These are phyloP conservation scores for Tylopilus plumbeoviolaceoides DNA, from an alignment of 768 basidiomycete genomes.

Conservation along the genomic window DNA sequence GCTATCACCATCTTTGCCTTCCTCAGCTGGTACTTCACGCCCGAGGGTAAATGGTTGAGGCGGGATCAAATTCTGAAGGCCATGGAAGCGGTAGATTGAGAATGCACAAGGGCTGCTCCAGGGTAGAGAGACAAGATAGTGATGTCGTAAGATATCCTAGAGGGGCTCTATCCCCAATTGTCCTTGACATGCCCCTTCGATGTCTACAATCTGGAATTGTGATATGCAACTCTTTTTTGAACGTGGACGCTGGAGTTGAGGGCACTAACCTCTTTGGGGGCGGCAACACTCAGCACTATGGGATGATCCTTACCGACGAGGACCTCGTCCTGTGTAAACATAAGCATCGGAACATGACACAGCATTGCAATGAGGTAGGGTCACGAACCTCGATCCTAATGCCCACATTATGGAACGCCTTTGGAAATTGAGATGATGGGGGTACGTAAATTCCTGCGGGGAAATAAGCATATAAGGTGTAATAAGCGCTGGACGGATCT, in stretches of 20 bases:
- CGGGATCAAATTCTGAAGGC: conserved; percentile 55
- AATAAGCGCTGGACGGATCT: conserved; percentile 9
- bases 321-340: conserved; percentile 57
- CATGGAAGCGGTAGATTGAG: conserved; percentile 29
- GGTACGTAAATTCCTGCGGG: conserved; percentile 82
- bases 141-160: conserved; percentile 21
- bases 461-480: conserved; percentile 3
- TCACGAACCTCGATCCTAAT: conserved; percentile 79
- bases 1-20: conserved; percentile 75
- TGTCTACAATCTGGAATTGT: conserved; percentile 52
- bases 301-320: conserved; percentile 60
- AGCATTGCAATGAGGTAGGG: background rate
- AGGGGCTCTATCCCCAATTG: conserved; percentile 58
- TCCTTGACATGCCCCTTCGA: conserved; percentile 80
- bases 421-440: conserved; percentile 71
- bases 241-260: background rate
- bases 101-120: background rate
- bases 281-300: conserved; percentile 60
- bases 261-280: conserved; percentile 75
- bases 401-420: conserved; percentile 84
- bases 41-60: conserved; percentile 77
- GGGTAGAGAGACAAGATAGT: background rate
- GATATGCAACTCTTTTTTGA: background rate
- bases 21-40: conserved; percentile 73
- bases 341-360: conserved; percentile 5